Percentiles rank a stretch among this genome's conserved stretches.
These are phyloP conservation scores for Ogataea ramenticola DNA, from an alignment of 805 yeast genomes.

Conservation along the genomic window DNA sequence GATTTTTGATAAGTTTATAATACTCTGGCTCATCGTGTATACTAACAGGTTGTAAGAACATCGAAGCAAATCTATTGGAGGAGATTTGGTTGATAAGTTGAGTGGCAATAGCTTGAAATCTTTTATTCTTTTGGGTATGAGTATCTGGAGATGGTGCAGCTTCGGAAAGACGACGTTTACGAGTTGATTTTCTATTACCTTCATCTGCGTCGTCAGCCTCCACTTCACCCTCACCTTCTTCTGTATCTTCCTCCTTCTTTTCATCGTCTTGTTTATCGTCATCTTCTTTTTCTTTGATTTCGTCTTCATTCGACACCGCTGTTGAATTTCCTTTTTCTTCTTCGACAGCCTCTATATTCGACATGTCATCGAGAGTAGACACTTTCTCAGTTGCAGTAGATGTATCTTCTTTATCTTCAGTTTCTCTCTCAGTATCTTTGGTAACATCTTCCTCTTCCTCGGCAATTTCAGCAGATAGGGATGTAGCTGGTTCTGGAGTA, in stretches of 20 bases:
- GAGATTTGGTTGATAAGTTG: conserved; percentile 59
- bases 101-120: conserved; percentile 54
- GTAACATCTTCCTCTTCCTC: not conserved
- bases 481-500: conserved; percentile 8
- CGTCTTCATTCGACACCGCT: not conserved
- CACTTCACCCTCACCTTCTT: not conserved
- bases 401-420: not conserved
- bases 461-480: conserved; percentile 2
- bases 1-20: conserved; percentile 49
- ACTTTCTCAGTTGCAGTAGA: too few relatives aligned
- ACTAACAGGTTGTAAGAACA: conserved; percentile 65
- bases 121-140: conserved; percentile 30
- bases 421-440: not conserved
- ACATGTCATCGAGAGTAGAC: too few relatives aligned
- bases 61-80: conserved; percentile 66
- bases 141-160: conserved; percentile 5
- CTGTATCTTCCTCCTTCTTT: conserved; percentile 6
- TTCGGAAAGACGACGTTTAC: conserved; percentile 16
- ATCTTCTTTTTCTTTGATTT: not conserved
- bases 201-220: conserved; percentile 8
- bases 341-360: not conserved
- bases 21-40: conserved; percentile 65
- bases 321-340: not conserved
- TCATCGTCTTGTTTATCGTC: conserved; percentile 4
- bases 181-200: not conserved